A percentile compares a stretch with the other conserved stretches of the same genome.
phyloP scores from a whole-genome alignment of 2,329 filamentous ascomycete genomes.

The Fusarium pseudograminearum region DNA sequence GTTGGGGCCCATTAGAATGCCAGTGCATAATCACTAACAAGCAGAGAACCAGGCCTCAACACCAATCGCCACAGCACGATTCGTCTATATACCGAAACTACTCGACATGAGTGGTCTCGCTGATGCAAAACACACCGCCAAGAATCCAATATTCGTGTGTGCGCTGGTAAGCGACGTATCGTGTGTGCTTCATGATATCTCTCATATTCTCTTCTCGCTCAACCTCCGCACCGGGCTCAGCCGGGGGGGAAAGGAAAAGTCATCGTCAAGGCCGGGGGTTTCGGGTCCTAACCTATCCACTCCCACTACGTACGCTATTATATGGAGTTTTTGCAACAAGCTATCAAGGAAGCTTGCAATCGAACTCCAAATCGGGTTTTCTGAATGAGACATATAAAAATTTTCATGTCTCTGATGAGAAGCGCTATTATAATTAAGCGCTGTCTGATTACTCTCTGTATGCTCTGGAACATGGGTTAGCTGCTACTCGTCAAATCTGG shows the following conservation, averaged over 20 bases:
- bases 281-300: constrained; percentile 29
- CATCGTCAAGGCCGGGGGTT: constrained; percentile 28
- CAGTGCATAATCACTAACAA: neutral
- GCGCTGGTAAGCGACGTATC: constrained; percentile 11
- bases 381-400: constrained; percentile 17
- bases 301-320: constrained; percentile 22
- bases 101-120: neutral
- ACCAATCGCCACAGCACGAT: constrained; percentile 41
- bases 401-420: constrained; percentile 4
- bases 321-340: constrained; percentile 2
- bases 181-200: constrained; percentile 26
- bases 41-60: neutral
- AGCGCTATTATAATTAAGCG: neutral
- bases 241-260: constrained; percentile 1
- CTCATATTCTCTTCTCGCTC: constrained; percentile 16
- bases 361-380: constrained; percentile 28
- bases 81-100: neutral
- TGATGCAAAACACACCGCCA: constrained; percentile 4
- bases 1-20: neutral
- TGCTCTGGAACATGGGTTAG: constrained; percentile 19
- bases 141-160: constrained; percentile 19
- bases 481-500: constrained; percentile 1
- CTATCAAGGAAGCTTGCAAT: constrained; percentile 31
- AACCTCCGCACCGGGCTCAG: constrained; percentile 26
- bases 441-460: neutral